Percentiles rank a stretch among this genome's conserved stretches.
Evolutionary conservation across 2,329 filamentous ascomycete species (phyloP).

Genomic region (Ophiosphaerella narmari): DNA sequence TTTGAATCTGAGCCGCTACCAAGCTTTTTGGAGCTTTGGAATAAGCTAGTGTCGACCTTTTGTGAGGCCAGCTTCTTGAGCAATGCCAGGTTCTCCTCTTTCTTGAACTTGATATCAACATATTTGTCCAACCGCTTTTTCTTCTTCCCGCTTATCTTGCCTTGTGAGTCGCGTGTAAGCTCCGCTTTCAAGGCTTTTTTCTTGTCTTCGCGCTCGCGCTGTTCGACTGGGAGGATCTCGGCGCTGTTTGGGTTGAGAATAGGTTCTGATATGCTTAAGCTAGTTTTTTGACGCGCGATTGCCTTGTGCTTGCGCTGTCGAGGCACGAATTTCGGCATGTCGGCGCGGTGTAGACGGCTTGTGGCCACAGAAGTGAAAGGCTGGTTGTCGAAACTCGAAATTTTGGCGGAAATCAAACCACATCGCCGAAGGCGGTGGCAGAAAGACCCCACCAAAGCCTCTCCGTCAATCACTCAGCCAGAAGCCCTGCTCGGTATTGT

Average conservation of each 20-base stretch:
- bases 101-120: slow-evolving; percentile 87
- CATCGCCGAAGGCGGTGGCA: slow-evolving; percentile 27
- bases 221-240: slow-evolving; percentile 53
- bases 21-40: slow-evolving; percentile 77
- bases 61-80: slow-evolving; percentile 79
- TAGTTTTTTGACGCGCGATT: slow-evolving; percentile 62
- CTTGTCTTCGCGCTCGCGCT: slow-evolving; percentile 59
- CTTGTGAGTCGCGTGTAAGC: slow-evolving; percentile 57
- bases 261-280: slow-evolving; percentile 29
- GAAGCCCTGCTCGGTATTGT: neutral
- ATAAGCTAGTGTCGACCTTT: slow-evolving; percentile 80
- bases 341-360: slow-evolving; percentile 6
- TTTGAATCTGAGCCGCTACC: slow-evolving; percentile 72
- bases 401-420: slow-evolving; percentile 40
- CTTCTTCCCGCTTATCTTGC: slow-evolving; percentile 67
- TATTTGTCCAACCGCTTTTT: slow-evolving; percentile 71
- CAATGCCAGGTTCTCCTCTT: slow-evolving; percentile 86
- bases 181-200: slow-evolving; percentile 59
- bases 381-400: slow-evolving; percentile 23
- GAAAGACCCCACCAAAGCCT: slow-evolving; percentile 16
- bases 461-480: neutral
- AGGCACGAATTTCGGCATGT: slow-evolving; percentile 52
- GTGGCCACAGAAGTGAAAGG: slow-evolving; percentile 2
- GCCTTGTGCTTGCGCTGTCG: slow-evolving; percentile 66
- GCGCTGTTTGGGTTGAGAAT: slow-evolving; percentile 59